Evolutionary conservation across 495 filamentous ascomycete genomes (phyloP).

Genomic region (Aspergillus affinis): DNA sequence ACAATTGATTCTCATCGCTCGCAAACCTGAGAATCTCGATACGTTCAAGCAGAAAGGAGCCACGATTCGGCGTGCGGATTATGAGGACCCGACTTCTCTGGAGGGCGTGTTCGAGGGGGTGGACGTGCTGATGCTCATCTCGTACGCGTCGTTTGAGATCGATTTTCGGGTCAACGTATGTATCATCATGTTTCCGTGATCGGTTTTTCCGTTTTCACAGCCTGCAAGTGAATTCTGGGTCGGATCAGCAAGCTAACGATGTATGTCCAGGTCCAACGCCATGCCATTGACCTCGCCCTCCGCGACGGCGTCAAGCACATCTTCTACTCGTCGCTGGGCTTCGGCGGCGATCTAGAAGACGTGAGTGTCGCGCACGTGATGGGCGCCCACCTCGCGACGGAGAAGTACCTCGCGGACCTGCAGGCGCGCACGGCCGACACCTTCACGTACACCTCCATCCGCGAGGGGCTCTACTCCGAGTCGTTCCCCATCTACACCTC

Average conservation of each 20-base stretch:
- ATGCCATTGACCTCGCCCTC: constrained; percentile 58
- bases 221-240: constrained; percentile 18
- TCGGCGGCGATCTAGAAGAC: constrained; percentile 44
- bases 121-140: constrained; percentile 39
- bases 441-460: constrained; percentile 51
- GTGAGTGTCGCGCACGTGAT: constrained; percentile 58
- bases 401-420: constrained; percentile 51
- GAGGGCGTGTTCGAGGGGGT: constrained; percentile 36
- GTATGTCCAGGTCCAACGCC: constrained; percentile 39
- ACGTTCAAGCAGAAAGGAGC: constrained; percentile 28
- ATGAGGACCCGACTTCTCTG: constrained; percentile 32
- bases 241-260: not conserved
- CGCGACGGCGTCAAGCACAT: constrained; percentile 59
- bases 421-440: constrained; percentile 1
- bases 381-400: constrained; percentile 65
- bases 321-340: constrained; percentile 67
- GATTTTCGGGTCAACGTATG: constrained; percentile 26
- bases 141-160: constrained; percentile 43
- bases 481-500: constrained; percentile 69
- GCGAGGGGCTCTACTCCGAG: constrained; percentile 67
- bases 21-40: constrained; percentile 40
- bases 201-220: no score
- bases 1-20: constrained; percentile 45
- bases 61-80: constrained; percentile 37
- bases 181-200: no score